phyloP scores from a whole-genome alignment of 129 eudicot species.

The Flaveria brownii region DNA sequence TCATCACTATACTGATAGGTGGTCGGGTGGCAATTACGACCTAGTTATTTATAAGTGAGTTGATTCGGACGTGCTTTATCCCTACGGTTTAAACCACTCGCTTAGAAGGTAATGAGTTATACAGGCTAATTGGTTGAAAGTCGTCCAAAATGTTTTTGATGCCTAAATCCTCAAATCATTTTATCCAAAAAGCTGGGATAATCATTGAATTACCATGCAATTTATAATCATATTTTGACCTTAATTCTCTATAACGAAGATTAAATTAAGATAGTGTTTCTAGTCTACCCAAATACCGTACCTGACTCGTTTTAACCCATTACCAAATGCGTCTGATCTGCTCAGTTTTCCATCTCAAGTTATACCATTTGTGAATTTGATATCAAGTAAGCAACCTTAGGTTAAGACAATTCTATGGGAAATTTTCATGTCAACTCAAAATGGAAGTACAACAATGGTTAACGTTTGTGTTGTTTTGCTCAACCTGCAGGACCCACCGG shows the following conservation, averaged over 20 bases:
- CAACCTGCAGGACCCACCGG: constrained; percentile 48
- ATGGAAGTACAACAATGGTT: neutral
- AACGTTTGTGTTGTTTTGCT: constrained; percentile 1
- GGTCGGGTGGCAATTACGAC: neutral
- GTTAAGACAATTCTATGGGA: neutral
- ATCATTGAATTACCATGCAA: neutral
- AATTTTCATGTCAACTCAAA: too few relatives aligned
- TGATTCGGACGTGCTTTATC: neutral
- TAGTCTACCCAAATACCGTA: neutral
- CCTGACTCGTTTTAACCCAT: neutral
- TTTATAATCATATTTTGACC: neutral
- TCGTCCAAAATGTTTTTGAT: neutral
- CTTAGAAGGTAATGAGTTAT: neutral
- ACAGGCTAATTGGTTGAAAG: neutral
- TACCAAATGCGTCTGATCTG: neutral
- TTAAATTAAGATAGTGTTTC: neutral
- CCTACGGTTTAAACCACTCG: neutral
- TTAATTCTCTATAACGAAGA: neutral
- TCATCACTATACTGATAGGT: neutral
- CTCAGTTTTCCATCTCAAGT: neutral
- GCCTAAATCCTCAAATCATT: neutral
- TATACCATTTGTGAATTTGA: neutral
- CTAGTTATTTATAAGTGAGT: neutral
- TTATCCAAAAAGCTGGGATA: neutral
- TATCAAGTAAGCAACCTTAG: constrained; percentile 3